A percentile compares a stretch with the other conserved stretches of the same genome.
phyloP scores from a whole-genome alignment of 257 asterid genomes.

The Scutellaria minor region DNA sequence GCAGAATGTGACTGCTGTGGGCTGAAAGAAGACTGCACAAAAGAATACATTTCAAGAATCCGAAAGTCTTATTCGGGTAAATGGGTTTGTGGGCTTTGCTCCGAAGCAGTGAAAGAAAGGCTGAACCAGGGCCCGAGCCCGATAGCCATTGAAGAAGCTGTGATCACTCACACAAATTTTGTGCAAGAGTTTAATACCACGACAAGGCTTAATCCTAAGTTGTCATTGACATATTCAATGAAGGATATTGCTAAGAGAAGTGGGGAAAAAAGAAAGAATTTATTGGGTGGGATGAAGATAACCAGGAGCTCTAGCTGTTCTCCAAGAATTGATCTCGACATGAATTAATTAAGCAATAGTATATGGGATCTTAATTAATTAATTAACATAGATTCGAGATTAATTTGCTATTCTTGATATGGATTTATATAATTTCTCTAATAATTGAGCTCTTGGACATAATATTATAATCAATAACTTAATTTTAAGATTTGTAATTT shows the following conservation, averaged over 20 bases:
- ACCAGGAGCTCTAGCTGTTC: constrained; percentile 49
- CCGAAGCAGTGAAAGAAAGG: constrained; percentile 56
- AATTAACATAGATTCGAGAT: no score
- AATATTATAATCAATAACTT: neutral
- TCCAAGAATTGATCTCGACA: constrained; percentile 41
- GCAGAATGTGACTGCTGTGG: constrained; percentile 67
- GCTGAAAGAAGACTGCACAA: constrained; percentile 56
- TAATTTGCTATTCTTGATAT: neutral
- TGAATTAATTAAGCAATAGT: neutral
- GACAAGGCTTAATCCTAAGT: constrained; percentile 53
- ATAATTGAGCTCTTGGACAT: neutral
- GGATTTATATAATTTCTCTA: neutral
- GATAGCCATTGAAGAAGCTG: constrained; percentile 47
- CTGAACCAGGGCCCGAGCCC: neutral
- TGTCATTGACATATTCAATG: constrained; percentile 52
- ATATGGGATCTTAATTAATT: no score
- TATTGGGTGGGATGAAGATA: constrained; percentile 31
- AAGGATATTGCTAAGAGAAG: constrained; percentile 47
- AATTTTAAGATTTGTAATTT: neutral
- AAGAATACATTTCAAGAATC: constrained; percentile 40
- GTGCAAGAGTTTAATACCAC: constrained; percentile 49
- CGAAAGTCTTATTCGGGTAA: constrained; percentile 49
- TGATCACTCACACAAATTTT: constrained; percentile 40
- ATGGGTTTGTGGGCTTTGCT: constrained; percentile 71
- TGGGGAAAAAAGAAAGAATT: constrained; percentile 31